Conservation (phyloP, 225 moss, liverwort and hornwort genomes). For the Pseudisothecium myosuroides region DNA sequence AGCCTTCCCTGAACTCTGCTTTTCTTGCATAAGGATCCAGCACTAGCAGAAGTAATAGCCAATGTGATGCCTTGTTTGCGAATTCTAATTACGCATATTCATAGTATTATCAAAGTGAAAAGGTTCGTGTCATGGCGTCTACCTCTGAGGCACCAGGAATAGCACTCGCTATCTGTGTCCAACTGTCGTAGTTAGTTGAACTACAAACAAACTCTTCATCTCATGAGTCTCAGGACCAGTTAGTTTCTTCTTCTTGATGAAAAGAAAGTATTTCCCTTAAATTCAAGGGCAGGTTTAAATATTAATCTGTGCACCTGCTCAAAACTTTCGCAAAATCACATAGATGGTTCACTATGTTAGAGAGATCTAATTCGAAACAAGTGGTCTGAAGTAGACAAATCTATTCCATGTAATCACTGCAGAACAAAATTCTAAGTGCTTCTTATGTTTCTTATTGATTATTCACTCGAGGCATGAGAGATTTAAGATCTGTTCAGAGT, state of each 20-base stretch:
- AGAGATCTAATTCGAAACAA: not conserved
- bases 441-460: not conserved
- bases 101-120: not conserved
- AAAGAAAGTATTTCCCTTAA: not conserved
- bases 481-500: not conserved
- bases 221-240: not conserved
- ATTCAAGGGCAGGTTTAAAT: not conserved
- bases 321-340: not conserved
- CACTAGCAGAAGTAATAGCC: not conserved
- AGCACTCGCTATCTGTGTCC: not conserved
- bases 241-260: not conserved
- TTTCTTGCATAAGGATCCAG: not conserved
- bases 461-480: not conserved
- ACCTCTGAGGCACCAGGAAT: not conserved
- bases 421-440: not conserved
- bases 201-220: not conserved
- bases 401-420: not conserved
- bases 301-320: not conserved
- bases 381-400: not conserved
- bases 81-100: not conserved
- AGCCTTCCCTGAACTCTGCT: not conserved
- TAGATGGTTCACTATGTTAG: not conserved
- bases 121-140: not conserved
- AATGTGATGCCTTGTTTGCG: not conserved
- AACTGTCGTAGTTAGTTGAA: no score